Percentiles rank a stretch among this genome's conserved stretches.
phyloP scores from a whole-genome alignment of 2,329 filamentous ascomycete species.

The Fusarium sp. region DNA sequence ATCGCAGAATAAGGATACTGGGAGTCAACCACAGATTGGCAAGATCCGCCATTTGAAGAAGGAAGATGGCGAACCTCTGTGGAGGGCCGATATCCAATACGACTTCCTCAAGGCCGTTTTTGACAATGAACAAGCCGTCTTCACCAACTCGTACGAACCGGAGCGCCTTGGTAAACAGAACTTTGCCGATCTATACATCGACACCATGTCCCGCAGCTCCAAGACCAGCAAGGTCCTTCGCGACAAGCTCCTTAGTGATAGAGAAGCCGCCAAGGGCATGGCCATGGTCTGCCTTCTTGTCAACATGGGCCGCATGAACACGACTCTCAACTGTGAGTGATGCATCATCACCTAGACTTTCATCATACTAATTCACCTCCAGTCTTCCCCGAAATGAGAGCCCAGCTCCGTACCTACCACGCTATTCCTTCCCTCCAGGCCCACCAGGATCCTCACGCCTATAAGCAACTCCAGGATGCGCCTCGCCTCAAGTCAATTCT shows the following conservation, averaged over 20 bases:
- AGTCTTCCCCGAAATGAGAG: conserved; percentile 99
- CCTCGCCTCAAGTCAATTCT: conserved; percentile 95
- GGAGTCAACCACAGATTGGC: conserved; percentile 55
- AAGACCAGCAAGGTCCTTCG: conserved; percentile 99
- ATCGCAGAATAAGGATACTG: conserved; percentile 48
- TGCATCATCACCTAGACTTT: background rate
- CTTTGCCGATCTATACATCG: conserved; percentile 97
- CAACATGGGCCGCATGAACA: conserved; percentile 98
- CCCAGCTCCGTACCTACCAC: conserved; percentile 95
- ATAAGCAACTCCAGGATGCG: conserved; percentile 97
- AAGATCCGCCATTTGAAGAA: conserved; percentile 89
- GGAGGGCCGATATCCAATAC: conserved; percentile 87
- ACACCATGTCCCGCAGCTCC: conserved; percentile 97
- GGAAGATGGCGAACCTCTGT: conserved; percentile 85
- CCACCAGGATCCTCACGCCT: conserved; percentile 91
- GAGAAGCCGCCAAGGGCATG: conserved; percentile 94
- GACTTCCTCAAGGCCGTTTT: conserved; percentile 84
- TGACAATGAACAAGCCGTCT: conserved; percentile 75
- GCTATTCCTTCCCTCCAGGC: conserved; percentile 96
- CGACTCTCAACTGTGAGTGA: conserved; percentile 87
- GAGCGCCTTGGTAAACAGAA: conserved; percentile 67
- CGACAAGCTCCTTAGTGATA: conserved; percentile 93
- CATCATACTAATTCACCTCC: conserved; percentile 31
- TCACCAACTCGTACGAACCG: conserved; percentile 88
- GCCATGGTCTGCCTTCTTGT: conserved; percentile 98